These are phyloP conservation scores for Oxyria digyna DNA, from an alignment of 148 eudicot species.

Conservation along the genomic window DNA sequence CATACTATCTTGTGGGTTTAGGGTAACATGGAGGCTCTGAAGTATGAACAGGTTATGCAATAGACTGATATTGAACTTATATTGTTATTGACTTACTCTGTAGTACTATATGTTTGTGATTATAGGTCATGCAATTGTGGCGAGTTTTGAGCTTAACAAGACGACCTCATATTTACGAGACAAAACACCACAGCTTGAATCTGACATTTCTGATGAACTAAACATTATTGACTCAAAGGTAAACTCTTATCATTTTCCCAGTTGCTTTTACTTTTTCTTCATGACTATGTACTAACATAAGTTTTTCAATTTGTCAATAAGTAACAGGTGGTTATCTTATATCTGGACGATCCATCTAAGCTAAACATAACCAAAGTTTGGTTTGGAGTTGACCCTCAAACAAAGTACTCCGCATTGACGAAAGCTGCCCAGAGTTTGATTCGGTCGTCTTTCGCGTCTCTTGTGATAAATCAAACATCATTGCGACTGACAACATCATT, in stretches of 20 bases:
- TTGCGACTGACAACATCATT: conserved; percentile 41
- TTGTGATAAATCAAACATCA: conserved; percentile 34
- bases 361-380: conserved; percentile 51
- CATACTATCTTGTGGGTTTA: not conserved
- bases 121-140: conserved; percentile 74
- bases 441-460: conserved; percentile 34
- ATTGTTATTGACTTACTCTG: not conserved
- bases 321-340: conserved; percentile 52
- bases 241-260: conserved; percentile 14
- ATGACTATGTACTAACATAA: not conserved
- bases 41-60: not conserved
- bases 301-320: conserved; percentile 5
- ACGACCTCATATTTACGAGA: conserved; percentile 51
- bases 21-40: not conserved
- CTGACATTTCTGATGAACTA: conserved; percentile 60
- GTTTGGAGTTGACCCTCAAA: conserved; percentile 63
- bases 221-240: conserved; percentile 49
- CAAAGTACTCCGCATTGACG: conserved; percentile 29
- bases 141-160: conserved; percentile 56
- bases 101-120: not conserved
- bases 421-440: conserved; percentile 55
- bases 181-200: conserved; percentile 39
- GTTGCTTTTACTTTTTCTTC: conserved; percentile 3
- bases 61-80: not conserved
- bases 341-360: conserved; percentile 34